Percentiles rank a stretch among this genome's conserved stretches.
These are phyloP conservation scores for Athelia sp. DNA, from an alignment of 1,284 basidiomycete species.

Conservation along the genomic window DNA sequence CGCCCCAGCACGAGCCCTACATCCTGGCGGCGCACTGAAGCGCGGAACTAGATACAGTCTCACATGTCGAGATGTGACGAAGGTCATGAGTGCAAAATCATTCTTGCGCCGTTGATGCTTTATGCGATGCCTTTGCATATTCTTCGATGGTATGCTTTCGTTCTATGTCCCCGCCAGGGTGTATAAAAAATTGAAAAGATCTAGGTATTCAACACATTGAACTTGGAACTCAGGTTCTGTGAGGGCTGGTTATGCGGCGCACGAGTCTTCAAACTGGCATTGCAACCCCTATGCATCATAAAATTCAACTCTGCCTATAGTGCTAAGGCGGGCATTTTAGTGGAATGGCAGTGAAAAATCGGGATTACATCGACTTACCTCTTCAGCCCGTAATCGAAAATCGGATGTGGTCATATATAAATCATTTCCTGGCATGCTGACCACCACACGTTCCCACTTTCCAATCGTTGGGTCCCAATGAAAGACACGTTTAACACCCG, in stretches of 20 bases:
- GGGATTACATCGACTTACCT: slow-evolving; percentile 26
- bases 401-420: slow-evolving; percentile 47
- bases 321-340: too few relatives aligned
- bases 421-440: slow-evolving; percentile 34
- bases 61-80: slow-evolving; percentile 80
- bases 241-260: too few relatives aligned
- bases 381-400: slow-evolving; percentile 34
- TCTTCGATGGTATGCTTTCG: too few relatives aligned
- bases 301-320: background rate
- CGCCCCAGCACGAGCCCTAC: slow-evolving; percentile 31
- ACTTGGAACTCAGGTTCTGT: too few relatives aligned
- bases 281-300: too few relatives aligned
- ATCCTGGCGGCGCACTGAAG: slow-evolving; percentile 42
- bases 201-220: too few relatives aligned
- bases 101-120: background rate
- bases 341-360: background rate
- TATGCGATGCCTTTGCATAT: too few relatives aligned
- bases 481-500: slow-evolving; percentile 52
- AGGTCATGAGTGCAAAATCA: background rate
- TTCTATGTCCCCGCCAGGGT: too few relatives aligned
- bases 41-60: slow-evolving; percentile 73
- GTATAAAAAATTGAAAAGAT: too few relatives aligned
- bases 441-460: slow-evolving; percentile 48
- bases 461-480: slow-evolving; percentile 42
- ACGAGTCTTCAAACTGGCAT: too few relatives aligned